Base-by-base conservation (phyloP, 2,329 filamentous ascomycete genomes). In the Xylariaceae sp. region DNA sequence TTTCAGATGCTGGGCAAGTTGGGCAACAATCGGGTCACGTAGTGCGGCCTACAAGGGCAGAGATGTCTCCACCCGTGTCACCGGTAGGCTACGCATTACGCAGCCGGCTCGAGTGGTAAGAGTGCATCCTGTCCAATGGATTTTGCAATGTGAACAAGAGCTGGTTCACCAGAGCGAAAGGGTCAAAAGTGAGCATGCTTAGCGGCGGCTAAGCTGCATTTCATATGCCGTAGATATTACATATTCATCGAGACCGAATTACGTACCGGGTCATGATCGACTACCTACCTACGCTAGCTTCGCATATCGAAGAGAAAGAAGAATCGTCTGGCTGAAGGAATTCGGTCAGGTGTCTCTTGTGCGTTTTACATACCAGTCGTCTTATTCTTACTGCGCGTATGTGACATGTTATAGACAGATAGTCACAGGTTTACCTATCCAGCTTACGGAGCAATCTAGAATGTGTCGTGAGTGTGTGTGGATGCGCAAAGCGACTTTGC, bases 1-100 rank as follows among this genome's bases (percentile, higher is more conserved):
- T 55, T 30, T 60, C 53, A 44, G 58, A 53, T 54, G 53, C 50
- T 34, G 58, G 51, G n/a, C 44, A 54, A 51, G 51, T 67, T 67
- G 60, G 64, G 63, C 62, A 62, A 68, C 56, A 64, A 64, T 62
- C 65, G 60, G 62, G 64, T 61, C 60, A 57, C 57, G 62, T 42
- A 51, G 49, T 51, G 48, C 55, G 23, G 50, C 52, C 58, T 51
- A 48, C 53, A 53, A 30, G 47, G 49, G 34, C 45, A 45, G 4
- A 56, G 52, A 11, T 34, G 42, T 60, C 55, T 47, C 59, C 56
- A 51, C 58, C 51, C 11, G 23, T 15, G 55, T 52, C 23, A 30
- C 23, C 23, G 23, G 23, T 34, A 18, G 15, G 18, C 44, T 37
- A 51, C 30, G 35, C 15, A 37, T 37, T 11, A 42, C 23, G 39